Evolutionary conservation across 2,329 filamentous ascomycete genomes (phyloP).

Genomic region (Simplicillium aogashimaense): DNA sequence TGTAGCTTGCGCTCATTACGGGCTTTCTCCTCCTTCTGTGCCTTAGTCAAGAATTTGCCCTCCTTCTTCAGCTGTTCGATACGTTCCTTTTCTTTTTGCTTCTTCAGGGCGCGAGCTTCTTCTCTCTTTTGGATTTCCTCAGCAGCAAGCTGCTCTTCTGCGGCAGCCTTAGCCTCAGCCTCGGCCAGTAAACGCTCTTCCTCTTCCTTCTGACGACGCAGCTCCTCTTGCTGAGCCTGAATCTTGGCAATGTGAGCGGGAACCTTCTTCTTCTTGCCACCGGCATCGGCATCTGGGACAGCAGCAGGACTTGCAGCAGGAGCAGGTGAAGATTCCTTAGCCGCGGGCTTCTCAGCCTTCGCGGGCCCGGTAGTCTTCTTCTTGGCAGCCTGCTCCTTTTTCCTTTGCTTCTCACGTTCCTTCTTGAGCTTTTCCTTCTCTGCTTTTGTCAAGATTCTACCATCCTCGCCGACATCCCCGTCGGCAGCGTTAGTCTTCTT

Average conservation of each 20-base stretch:
- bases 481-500: conserved; percentile 34
- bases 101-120: conserved; percentile 67
- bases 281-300: conserved; percentile 34
- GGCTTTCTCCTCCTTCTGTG: conserved; percentile 73
- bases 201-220: conserved; percentile 61
- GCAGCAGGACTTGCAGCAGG: conserved; percentile 21
- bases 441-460: conserved; percentile 83
- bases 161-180: conserved; percentile 54
- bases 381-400: conserved; percentile 93
- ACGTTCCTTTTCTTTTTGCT: conserved; percentile 78
- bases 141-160: conserved; percentile 51
- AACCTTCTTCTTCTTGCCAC: conserved; percentile 80
- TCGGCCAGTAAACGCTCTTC: conserved; percentile 47
- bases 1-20: conserved; percentile 70
- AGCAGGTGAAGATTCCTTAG: conserved; percentile 41
- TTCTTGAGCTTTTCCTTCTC: conserved; percentile 98
- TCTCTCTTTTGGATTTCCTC: conserved; percentile 63
- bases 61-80: conserved; percentile 82
- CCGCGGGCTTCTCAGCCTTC: conserved; percentile 34
- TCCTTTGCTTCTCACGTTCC: conserved; percentile 94
- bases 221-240: conserved; percentile 75
- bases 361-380: conserved; percentile 59
- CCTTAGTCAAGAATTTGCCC: conserved; percentile 78
- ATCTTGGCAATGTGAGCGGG: conserved; percentile 62
- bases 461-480: conserved; percentile 43